Percentiles rank a stretch among this genome's conserved stretches.
Conservation (phyloP, 2,329 filamentous ascomycete genomes). For the Daldinia sp. region DNA sequence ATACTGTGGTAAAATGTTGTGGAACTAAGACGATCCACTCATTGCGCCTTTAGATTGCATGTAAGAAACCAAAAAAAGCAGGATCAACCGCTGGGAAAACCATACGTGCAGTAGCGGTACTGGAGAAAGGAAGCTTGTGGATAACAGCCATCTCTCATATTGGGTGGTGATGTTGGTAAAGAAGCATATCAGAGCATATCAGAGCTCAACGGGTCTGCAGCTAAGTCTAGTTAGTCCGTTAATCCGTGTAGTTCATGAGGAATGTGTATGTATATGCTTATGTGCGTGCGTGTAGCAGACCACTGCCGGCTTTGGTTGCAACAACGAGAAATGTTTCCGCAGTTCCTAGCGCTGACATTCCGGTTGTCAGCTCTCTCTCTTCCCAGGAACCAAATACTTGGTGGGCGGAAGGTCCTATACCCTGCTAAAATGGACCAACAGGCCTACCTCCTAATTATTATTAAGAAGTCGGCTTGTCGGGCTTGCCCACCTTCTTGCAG, state of each 20-base stretch:
- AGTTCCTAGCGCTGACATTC: constrained; percentile 36
- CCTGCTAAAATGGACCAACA: constrained; percentile 30
- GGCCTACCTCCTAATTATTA: constrained; percentile 31
- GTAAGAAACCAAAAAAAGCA: constrained; percentile 43
- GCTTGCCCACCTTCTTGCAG: constrained; percentile 42
- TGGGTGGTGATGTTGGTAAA: constrained; percentile 35
- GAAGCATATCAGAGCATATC: constrained; percentile 35
- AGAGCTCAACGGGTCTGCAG: constrained; percentile 32
- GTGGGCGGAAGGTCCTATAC: constrained; percentile 30
- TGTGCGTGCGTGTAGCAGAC: constrained; percentile 26
- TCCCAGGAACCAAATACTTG: constrained; percentile 38
- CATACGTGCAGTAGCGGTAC: constrained; percentile 47
- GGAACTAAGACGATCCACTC: constrained; percentile 42
- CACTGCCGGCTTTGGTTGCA: constrained; percentile 35
- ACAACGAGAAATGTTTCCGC: constrained; percentile 34
- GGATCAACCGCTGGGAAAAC: constrained; percentile 44
- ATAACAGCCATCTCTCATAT: constrained; percentile 37
- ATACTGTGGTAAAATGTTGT: constrained; percentile 40
- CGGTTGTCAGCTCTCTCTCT: constrained; percentile 31
- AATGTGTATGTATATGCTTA: constrained; percentile 23
- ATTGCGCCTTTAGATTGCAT: constrained; percentile 38
- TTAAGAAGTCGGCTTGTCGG: constrained; percentile 42
- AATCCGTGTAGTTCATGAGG: constrained; percentile 33
- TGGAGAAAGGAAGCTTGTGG: constrained; percentile 43
- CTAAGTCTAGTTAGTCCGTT: constrained; percentile 32